Base-by-base conservation (phyloP, 176 grass and related monocot genomes). In the Oryza brachyantha region DNA sequence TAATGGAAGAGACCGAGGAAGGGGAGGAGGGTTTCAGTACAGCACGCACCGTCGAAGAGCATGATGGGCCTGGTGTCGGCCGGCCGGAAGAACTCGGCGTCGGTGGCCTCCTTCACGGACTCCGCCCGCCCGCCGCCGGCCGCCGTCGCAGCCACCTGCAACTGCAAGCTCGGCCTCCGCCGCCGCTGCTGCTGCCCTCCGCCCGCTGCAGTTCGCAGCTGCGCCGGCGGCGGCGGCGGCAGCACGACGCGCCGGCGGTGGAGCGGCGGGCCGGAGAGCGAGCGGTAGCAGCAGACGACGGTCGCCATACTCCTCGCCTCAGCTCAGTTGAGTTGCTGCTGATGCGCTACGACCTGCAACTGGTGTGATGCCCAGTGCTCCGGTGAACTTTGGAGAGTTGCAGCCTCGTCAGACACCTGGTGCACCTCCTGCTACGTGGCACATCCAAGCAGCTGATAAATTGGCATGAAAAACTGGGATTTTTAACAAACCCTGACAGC, bases 31-130 rank as follows among this genome's bases (percentile, higher is more conserved):
- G 24, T 19, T 25, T 5, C 0, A n/a, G 71, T 7, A 1, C 0
- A n/a, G 71, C 4, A 1, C 35, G 58, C 60, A 93, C 94, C 96
- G 61, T 99, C 96, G 64, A 99, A 95, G 66, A 93, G 92, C 92
- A 93, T 95, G 90, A 99, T 95, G 38, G 88, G 88, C 74, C 92
- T 86, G 5, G 35, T 17, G 62, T 95, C 96, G 48, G 61, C 21
- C 8, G 74, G 48, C 80, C 83, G 87, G 85, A 95, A 95, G 87
- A 95, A 93, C 69, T 99, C 85, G 32, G 74, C 88, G 39, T 95
- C 88, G 13, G 90, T 89, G 67, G 75, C 78, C 38, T 68, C 84
- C 74, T 76, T 83, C 41, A 89, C 66, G 74, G 80, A 75, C 63
- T 76, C 86, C 28, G 83, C 28, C 36, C 27, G 35, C 8, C 59